A percentile compares a stretch with the other conserved stretches of the same genome.
Conservation (phyloP, 2,329 filamentous ascomycete species). For the Coniella vitis region DNA sequence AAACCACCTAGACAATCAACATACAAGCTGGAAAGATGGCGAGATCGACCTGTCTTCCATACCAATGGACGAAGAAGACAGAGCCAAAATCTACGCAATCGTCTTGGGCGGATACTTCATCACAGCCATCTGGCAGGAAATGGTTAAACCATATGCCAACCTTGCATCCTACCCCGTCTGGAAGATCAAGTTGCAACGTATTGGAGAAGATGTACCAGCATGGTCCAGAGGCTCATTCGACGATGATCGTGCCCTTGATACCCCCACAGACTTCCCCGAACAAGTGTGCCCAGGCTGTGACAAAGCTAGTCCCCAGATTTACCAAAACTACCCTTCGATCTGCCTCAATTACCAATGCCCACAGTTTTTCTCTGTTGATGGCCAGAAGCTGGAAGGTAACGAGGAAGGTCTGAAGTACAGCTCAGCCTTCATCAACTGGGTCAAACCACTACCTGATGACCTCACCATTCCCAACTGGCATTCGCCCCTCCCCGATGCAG, state of each 20-base stretch:
- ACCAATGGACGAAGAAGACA: constrained; percentile 35
- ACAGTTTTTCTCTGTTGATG: background rate
- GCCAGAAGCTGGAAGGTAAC: constrained; percentile 11
- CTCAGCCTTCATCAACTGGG: constrained; percentile 48
- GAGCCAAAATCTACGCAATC: constrained; percentile 47
- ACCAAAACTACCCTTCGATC: constrained; percentile 1
- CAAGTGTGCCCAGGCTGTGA: background rate
- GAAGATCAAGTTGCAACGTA: constrained; percentile 60
- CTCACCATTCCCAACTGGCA: constrained; percentile 32
- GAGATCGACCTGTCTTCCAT: constrained; percentile 21
- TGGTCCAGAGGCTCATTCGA: constrained; percentile 45
- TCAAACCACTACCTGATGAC: constrained; percentile 36
- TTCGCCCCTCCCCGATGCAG: constrained; percentile 28
- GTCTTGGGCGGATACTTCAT: constrained; percentile 64
- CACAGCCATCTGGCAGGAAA: constrained; percentile 63
- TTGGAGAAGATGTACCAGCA: constrained; percentile 41
- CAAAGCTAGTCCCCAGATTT: background rate
- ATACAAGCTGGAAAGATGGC: constrained; percentile 26
- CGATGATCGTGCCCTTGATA: background rate
- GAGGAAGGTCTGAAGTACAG: constrained; percentile 41
- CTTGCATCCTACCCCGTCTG: constrained; percentile 24
- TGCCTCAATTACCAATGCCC: constrained; percentile 2
- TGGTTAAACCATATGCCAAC: constrained; percentile 23
- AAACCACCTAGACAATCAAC: constrained; percentile 37
- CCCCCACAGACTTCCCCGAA: background rate